These are phyloP conservation scores for Aspergillus nomiae DNA, from an alignment of 2,329 filamentous ascomycete genomes.

Conservation along the genomic window DNA sequence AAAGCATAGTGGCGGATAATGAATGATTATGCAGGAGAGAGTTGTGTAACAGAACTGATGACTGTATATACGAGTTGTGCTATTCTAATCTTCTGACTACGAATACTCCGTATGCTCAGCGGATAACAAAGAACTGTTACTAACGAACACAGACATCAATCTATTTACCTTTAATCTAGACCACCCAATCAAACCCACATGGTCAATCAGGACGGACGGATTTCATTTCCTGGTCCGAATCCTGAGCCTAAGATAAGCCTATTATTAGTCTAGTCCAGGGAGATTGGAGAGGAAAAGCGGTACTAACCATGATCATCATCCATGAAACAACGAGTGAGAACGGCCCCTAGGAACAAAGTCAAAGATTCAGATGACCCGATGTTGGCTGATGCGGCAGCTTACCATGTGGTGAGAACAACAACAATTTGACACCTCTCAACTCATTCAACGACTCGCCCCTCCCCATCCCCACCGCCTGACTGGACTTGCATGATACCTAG, in stretches of 20 bases:
- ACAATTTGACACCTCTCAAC: background rate
- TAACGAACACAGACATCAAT: background rate
- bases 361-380: constrained; percentile 5
- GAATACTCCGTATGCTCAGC: background rate
- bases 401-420: constrained; percentile 2
- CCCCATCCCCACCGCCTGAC: constrained; percentile 2
- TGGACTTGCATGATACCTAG: constrained; percentile 1
- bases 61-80: background rate
- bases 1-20: background rate
- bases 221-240: constrained; percentile 4
- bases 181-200: background rate
- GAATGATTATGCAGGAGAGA: background rate
- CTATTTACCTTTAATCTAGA: background rate
- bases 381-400: constrained; percentile 1
- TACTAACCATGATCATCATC: background rate
- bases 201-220: constrained; percentile 8
- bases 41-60: background rate
- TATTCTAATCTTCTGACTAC: background rate
- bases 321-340: background rate
- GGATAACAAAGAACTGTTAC: background rate
- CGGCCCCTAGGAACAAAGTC: background rate
- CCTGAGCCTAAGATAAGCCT: background rate
- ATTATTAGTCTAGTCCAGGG: constrained; percentile 1
- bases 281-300: background rate
- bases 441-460: background rate